Conservation (phyloP, 352 stramenopile species). For the Globisporangium alternatum region DNA sequence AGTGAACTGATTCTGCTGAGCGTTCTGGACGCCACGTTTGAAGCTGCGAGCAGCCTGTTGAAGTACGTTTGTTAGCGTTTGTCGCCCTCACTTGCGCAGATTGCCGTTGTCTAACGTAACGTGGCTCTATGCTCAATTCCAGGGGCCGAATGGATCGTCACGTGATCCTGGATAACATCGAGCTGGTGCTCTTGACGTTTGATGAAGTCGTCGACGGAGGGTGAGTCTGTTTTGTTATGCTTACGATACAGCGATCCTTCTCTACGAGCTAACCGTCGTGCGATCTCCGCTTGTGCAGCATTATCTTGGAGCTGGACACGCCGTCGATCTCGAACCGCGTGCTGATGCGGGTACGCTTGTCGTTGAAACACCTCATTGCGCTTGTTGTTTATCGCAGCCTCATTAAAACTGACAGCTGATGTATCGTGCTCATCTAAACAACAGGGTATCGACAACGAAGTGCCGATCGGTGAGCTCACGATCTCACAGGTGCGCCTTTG, state of each 20-base stretch:
- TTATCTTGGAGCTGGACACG: slow-evolving; percentile 88
- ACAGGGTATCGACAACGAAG: slow-evolving; percentile 86
- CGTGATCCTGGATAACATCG: slow-evolving; percentile 90
- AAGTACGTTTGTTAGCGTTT: slow-evolving; percentile 47
- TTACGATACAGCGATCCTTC: not conserved
- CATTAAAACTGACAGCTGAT: too few relatives aligned
- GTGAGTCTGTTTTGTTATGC: slow-evolving; percentile 25
- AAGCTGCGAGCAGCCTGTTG: slow-evolving; percentile 82
- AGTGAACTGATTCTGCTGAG: slow-evolving; percentile 89
- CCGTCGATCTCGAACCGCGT: slow-evolving; percentile 89
- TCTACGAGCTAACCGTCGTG: not conserved
- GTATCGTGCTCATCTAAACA: not conserved
- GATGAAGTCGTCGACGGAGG: slow-evolving; percentile 90
- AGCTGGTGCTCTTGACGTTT: slow-evolving; percentile 86
- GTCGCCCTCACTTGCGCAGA: not conserved
- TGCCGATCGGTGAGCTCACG: slow-evolving; percentile 82
- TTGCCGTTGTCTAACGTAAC: not conserved
- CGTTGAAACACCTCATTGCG: not conserved
- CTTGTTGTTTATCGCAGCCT: too few relatives aligned
- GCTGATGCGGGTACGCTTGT: slow-evolving; percentile 82
- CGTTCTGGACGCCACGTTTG: slow-evolving; percentile 83
- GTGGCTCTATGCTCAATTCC: not conserved
- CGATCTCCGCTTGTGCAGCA: slow-evolving; percentile 27
- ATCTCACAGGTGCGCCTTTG: slow-evolving; percentile 65
- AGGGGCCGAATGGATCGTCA: slow-evolving; percentile 85